Evolutionary conservation across 1,284 basidiomycete genomes (phyloP).

Genomic region (Vanrija sp.): DNA sequence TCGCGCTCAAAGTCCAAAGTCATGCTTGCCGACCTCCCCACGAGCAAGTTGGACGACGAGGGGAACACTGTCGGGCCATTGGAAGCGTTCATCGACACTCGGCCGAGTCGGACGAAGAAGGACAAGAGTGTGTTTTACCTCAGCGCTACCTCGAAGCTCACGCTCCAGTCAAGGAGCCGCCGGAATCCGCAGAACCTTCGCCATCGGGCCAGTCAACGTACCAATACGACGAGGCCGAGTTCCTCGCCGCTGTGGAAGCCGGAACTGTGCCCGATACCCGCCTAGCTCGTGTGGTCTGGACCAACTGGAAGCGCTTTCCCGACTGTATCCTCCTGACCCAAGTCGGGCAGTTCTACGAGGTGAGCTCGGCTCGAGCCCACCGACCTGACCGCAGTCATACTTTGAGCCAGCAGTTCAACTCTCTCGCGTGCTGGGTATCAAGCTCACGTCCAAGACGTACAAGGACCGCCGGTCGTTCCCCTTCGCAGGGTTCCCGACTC

Average conservation of each 20-base stretch:
- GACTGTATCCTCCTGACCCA: slow-evolving; percentile 84
- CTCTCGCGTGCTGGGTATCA: slow-evolving; percentile 60
- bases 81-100: too few relatives aligned
- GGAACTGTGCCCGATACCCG: slow-evolving; percentile 38
- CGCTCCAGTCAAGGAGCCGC: too few relatives aligned
- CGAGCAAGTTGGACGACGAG: too few relatives aligned
- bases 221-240: slow-evolving; percentile 10
- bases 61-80: too few relatives aligned
- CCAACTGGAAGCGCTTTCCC: slow-evolving; percentile 71
- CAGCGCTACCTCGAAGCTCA: too few relatives aligned
- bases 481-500: slow-evolving; percentile 87
- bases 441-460: slow-evolving; percentile 43
- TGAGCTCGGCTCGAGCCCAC: slow-evolving; percentile 37
- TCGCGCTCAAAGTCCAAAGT: too few relatives aligned
- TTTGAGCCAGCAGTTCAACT: slow-evolving; percentile 83
- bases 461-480: slow-evolving; percentile 52
- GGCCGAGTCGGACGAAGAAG: too few relatives aligned
- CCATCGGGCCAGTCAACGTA: too few relatives aligned
- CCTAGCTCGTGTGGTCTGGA: slow-evolving; percentile 65
- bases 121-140: too few relatives aligned
- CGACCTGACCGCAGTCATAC: slow-evolving; percentile 63
- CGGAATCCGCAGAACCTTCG: too few relatives aligned
- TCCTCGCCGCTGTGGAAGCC: slow-evolving; percentile 17
- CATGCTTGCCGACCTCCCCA: too few relatives aligned
- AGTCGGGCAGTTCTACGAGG: slow-evolving; percentile 94